These are phyloP conservation scores for Boletus sp. DNA, from an alignment of 768 basidiomycete genomes.

Conservation along the genomic window DNA sequence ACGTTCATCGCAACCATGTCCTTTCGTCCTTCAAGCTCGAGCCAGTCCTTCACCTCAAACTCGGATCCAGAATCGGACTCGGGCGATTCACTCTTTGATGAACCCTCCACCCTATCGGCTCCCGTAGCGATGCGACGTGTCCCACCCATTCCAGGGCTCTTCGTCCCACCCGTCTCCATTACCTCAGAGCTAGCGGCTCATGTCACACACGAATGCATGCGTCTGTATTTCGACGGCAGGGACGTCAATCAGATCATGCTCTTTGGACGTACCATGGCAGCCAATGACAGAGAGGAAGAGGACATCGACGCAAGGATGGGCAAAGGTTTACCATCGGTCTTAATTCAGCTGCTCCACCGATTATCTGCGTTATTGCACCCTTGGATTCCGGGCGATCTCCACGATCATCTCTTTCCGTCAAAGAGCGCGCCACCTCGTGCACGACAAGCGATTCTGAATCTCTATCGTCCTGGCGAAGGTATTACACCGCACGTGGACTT, in stretches of 20 bases:
- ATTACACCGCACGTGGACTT: conserved; percentile 90
- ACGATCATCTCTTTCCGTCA: conserved; percentile 61
- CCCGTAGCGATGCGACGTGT: conserved; percentile 33
- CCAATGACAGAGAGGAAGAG: conserved; percentile 7
- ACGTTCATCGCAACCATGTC: conserved; percentile 11
- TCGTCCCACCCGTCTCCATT: conserved; percentile 51
- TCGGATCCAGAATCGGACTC: conserved; percentile 23
- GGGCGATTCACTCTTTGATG: conserved; percentile 53
- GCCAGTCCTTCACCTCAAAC: background rate
- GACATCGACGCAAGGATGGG: conserved; percentile 21
- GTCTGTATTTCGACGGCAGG: conserved; percentile 50
- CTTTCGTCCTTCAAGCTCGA: background rate
- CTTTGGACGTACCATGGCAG: conserved; percentile 52
- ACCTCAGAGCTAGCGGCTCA: conserved; percentile 50
- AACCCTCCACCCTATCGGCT: conserved; percentile 21
- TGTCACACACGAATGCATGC: conserved; percentile 51
- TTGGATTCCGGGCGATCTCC: conserved; percentile 46
- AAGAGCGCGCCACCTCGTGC: conserved; percentile 41
- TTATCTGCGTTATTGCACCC: conserved; percentile 51
- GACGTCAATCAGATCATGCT: conserved; percentile 83
- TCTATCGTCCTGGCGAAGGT: conserved; percentile 87
- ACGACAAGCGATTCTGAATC: conserved; percentile 86
- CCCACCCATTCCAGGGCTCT: conserved; percentile 66
- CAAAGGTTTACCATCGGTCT: conserved; percentile 53
- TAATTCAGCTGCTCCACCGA: conserved; percentile 50